Conservation (phyloP, 805 yeast genomes). For the Teunomyces aglyptinius region DNA sequence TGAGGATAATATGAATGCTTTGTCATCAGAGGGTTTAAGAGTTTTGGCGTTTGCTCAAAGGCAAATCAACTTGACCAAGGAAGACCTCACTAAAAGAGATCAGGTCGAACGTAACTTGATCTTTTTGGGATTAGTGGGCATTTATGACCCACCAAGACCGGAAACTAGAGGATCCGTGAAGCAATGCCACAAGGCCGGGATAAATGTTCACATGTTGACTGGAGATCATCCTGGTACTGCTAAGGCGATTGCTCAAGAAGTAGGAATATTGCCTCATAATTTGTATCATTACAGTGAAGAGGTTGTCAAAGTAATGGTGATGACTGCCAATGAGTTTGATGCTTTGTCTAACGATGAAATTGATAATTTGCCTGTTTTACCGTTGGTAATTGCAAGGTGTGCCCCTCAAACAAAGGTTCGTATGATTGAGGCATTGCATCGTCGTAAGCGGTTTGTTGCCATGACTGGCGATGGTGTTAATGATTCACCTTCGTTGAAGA, state of each 20-base stretch:
- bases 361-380: conserved; percentile 61
- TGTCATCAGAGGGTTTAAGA: conserved; percentile 30
- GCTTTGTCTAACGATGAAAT: conserved; percentile 57
- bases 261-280: conserved; percentile 42
- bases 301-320: conserved; percentile 52
- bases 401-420: conserved; percentile 81
- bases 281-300: conserved; percentile 33
- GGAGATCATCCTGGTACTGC: conserved; percentile 38
- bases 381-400: conserved; percentile 78
- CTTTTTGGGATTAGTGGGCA: conserved; percentile 32
- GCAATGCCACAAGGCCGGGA: conserved; percentile 33
- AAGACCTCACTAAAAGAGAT: conserved; percentile 15
- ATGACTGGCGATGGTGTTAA: conserved; percentile 62
- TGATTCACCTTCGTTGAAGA: conserved; percentile 26
- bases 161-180: conserved; percentile 28
- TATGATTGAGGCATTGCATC: conserved; percentile 70
- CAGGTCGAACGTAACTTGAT: conserved; percentile 21
- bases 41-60: conserved; percentile 33
- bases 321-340: conserved; percentile 76
- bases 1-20: conserved; percentile 25
- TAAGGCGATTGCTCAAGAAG: conserved; percentile 35
- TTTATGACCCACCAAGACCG: conserved; percentile 36
- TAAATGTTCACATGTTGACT: conserved; percentile 35
- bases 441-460: conserved; percentile 51
- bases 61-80: conserved; percentile 12